Evolutionary conservation across 2,329 filamentous ascomycete species (phyloP).

Genomic region (Ambrosiella cleistominuta): DNA sequence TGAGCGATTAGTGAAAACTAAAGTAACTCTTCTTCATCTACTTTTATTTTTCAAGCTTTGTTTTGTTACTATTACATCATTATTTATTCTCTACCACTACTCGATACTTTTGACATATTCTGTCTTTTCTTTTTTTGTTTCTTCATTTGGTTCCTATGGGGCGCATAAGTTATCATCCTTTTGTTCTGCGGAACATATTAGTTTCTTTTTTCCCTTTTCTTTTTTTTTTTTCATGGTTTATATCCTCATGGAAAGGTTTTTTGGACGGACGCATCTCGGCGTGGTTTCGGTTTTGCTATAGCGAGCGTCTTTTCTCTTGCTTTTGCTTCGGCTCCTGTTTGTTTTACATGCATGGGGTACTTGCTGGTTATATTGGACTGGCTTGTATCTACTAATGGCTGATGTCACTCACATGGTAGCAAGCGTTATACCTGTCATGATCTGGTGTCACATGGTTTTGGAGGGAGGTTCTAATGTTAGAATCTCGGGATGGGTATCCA

Average conservation of each 20-base stretch:
- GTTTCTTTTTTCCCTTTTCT: not conserved
- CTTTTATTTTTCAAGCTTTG: not conserved
- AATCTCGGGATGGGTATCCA: too few relatives aligned
- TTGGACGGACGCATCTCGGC: not conserved
- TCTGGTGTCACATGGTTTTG: too few relatives aligned
- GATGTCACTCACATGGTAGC: not conserved
- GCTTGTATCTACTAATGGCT: not conserved
- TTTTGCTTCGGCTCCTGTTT: not conserved
- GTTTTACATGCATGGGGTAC: not conserved
- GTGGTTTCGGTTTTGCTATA: not conserved
- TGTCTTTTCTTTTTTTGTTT: slow-evolving; percentile 3
- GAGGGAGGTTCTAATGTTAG: too few relatives aligned
- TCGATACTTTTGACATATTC: not conserved
- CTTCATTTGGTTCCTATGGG: slow-evolving; percentile 3
- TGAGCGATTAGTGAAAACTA: not conserved
- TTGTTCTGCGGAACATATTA: not conserved
- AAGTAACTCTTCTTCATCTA: not conserved
- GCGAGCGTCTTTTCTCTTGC: not conserved
- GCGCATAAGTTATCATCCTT: not conserved
- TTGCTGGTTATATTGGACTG: not conserved
- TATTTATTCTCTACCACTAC: not conserved
- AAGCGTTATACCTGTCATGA: too few relatives aligned
- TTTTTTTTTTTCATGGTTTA: not conserved
- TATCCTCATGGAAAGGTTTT: not conserved
- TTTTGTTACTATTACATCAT: not conserved